These are phyloP conservation scores for Venturia oleaginea DNA, from an alignment of 2,329 filamentous ascomycete genomes.

Conservation along the genomic window DNA sequence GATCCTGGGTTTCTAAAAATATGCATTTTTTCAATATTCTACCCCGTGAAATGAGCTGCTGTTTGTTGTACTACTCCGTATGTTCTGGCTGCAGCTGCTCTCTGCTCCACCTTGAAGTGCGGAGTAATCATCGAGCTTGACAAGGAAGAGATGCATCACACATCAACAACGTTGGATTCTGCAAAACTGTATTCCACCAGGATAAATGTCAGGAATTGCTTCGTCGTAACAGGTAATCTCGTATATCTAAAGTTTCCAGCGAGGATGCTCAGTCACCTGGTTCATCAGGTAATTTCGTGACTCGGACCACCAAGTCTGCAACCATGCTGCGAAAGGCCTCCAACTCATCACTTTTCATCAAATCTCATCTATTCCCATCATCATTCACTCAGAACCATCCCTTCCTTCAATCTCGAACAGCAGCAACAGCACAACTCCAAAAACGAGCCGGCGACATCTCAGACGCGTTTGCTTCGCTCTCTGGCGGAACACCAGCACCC, in stretches of 20 bases:
- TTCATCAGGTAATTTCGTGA: not conserved
- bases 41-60: too few species aligned
- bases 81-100: not conserved
- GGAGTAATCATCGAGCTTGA: not conserved
- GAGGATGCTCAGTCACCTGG: not conserved
- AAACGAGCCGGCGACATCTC: constrained; percentile 42
- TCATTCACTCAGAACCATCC: not conserved
- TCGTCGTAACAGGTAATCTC: too few species aligned
- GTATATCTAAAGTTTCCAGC: not conserved
- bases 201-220: not conserved
- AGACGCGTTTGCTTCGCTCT: constrained; percentile 41
- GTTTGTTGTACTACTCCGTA: too few species aligned
- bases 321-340: not conserved
- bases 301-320: not conserved
- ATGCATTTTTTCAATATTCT: too few species aligned
- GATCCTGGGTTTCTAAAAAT: too few species aligned
- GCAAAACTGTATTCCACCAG: not conserved
- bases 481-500: constrained; percentile 32
- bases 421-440: constrained; percentile 20
- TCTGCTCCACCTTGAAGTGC: not conserved
- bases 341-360: not conserved
- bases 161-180: not conserved
- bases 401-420: constrained; percentile 19
- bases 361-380: not conserved
- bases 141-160: not conserved